Base-by-base conservation (phyloP, 345 rosid species). In the Corchorus capsularis region DNA sequence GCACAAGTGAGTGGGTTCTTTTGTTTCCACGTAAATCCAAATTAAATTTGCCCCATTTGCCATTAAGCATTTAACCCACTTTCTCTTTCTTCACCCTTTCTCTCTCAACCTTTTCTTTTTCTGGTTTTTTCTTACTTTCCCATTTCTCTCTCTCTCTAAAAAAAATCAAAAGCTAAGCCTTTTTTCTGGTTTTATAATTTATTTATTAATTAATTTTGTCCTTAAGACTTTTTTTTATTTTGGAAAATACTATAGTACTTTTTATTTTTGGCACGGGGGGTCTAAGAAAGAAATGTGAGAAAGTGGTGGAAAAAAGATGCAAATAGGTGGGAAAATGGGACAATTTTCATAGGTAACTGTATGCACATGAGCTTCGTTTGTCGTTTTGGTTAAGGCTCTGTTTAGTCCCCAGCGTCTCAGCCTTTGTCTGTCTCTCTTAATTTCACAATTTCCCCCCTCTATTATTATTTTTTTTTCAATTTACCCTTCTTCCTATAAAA, bases 1-100 rank as follows among this genome's bases (percentile, higher is more conserved):
- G 59, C 27, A 27, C 27, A 27, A 27, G 27, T 27, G 77, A 85
- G 87, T 80, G 84, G 84, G 87, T 79, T 12, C 62, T 43, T 78
- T 64, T 55, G 73, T 67, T 62, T 54, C 56, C 84, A 61, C 78
- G 43, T 81, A 77, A 86, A 72, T 80, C 87, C 89, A 83, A 78
- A 77, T 66, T 71, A 78, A 71, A 81, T 43, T 52, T 71, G 50
- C 34, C 46, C 37, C 57, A 22, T 32, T 56, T 22, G 67, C 76
- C 80, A 39, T 39, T 39, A 39, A 39, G 43, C 43, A 39, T 39
- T 67, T 79, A 77, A 69, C 63, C 19, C 78, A 32, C 14, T 37
- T 64, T 56, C 70, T 52, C 61, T 60, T 57, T 49, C 85, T 8
- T 61, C 81, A 15, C 66, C 37, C 78, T 64, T 79, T 80, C 67